A percentile compares a stretch with the other conserved stretches of the same genome.
These are phyloP conservation scores for Chamaecrista fasciculata DNA, from an alignment of 306 rosid genomes.

Conservation along the genomic window DNA sequence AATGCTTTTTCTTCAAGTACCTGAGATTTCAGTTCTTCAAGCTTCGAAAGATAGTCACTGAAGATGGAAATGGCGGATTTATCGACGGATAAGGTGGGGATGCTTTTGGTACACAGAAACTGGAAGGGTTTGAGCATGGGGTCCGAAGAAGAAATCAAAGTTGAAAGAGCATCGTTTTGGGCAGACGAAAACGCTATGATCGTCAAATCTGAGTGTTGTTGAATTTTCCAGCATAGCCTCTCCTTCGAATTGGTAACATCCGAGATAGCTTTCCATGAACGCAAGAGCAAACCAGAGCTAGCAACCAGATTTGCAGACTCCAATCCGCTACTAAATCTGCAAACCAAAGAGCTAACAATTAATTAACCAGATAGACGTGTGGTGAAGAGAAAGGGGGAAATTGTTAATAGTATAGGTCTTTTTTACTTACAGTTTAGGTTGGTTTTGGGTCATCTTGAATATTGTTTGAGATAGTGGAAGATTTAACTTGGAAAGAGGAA, in stretches of 20 bases:
- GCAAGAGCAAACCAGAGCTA: constrained; percentile 33
- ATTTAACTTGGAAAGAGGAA: neutral
- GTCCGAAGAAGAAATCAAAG: constrained; percentile 27
- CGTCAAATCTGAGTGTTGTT: neutral
- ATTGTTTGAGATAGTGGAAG: neutral
- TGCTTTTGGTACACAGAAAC: constrained; percentile 36
- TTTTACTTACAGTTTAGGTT: neutral
- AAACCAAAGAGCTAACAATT: constrained; percentile 9
- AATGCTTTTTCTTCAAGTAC: too few species aligned
- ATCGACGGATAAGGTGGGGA: constrained; percentile 36
- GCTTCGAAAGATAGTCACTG: neutral
- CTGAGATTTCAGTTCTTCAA: constrained; percentile 26
- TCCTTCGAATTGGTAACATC: neutral
- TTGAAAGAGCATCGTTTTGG: neutral
- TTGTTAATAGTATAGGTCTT: too few species aligned
- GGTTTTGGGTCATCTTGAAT: neutral
- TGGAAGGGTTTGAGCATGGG: constrained; percentile 37
- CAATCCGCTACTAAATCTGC: constrained; percentile 58
- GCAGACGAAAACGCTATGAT: constrained; percentile 44
- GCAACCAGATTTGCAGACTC: constrained; percentile 35
- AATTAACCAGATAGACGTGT: too few species aligned
- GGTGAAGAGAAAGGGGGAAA: too few species aligned
- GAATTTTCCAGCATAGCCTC: constrained; percentile 8
- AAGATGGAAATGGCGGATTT: constrained; percentile 34
- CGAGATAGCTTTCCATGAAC: constrained; percentile 33